Evolutionary conservation across 2,329 filamentous ascomycete genomes (phyloP).

Genomic region (Sporothrix euskadiensis): DNA sequence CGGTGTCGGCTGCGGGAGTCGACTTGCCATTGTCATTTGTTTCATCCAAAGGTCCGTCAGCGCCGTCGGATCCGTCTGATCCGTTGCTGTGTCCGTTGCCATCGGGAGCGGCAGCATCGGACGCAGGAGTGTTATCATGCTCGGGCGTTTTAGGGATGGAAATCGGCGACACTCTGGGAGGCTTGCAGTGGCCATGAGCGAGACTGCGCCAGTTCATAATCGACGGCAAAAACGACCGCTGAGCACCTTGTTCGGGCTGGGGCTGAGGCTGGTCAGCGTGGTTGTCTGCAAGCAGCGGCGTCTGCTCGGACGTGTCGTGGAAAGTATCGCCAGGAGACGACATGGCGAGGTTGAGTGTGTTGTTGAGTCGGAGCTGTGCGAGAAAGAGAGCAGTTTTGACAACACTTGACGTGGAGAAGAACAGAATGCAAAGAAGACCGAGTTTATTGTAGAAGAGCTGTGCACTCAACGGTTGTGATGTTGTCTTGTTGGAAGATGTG

Average conservation of each 20-base stretch:
- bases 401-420: background rate
- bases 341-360: background rate
- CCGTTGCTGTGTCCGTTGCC: background rate
- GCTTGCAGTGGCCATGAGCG: background rate
- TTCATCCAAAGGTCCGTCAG: background rate
- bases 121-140: background rate
- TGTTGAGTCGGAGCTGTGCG: background rate
- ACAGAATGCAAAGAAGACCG: background rate
- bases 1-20: background rate
- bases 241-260: background rate
- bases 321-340: background rate
- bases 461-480: background rate
- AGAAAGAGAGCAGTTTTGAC: background rate
- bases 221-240: background rate
- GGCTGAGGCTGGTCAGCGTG: background rate
- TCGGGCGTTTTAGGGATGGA: background rate
- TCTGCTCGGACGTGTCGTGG: slow-evolving; percentile 15
- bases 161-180: background rate
- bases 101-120: background rate
- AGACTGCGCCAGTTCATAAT: background rate
- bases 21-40: background rate
- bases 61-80: no score
- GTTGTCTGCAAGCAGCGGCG: background rate
- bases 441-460: background rate
- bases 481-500: background rate